Conservation (phyloP, 2,329 filamentous ascomycete species). For the Xylariaceae sp. region DNA sequence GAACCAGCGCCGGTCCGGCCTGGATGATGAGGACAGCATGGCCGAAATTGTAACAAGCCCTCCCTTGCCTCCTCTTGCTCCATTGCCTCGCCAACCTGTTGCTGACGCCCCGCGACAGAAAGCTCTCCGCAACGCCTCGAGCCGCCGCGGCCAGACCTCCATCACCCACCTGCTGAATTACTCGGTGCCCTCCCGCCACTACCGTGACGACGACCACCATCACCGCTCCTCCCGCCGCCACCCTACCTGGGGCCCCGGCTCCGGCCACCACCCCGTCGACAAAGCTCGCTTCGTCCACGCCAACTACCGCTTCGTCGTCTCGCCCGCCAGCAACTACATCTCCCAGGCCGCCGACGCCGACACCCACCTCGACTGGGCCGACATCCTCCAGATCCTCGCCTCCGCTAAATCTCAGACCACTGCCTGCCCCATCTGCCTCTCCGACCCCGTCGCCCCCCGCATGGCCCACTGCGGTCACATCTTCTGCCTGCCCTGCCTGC, state of each 20-base stretch:
- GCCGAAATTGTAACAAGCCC: conserved; percentile 60
- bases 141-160: conserved; percentile 86
- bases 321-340: conserved; percentile 74
- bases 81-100: background rate
- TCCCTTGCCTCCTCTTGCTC: conserved; percentile 18
- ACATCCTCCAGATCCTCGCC: conserved; percentile 86
- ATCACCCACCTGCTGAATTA: conserved; percentile 98
- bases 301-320: conserved; percentile 95
- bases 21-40: conserved; percentile 82
- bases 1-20: conserved; percentile 60
- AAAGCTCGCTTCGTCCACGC: conserved; percentile 92
- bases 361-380: conserved; percentile 83
- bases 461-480: conserved; percentile 99
- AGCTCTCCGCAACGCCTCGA: conserved; percentile 54
- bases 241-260: conserved; percentile 79
- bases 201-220: conserved; percentile 41
- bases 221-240: conserved; percentile 59
- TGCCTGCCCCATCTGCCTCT: conserved; percentile 92
- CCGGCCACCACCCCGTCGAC: conserved; percentile 84
- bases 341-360: conserved; percentile 82
- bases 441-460: conserved; percentile 83
- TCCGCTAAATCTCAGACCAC: conserved; percentile 84
- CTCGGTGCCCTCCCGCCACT: conserved; percentile 70
- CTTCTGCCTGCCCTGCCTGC: conserved; percentile 88
- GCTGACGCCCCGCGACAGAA: conserved; percentile 28